A percentile compares a stretch with the other conserved stretches of the same genome.
These are phyloP conservation scores for Tulasnella sp. DNA, from an alignment of 768 basidiomycete genomes.

Conservation along the genomic window DNA sequence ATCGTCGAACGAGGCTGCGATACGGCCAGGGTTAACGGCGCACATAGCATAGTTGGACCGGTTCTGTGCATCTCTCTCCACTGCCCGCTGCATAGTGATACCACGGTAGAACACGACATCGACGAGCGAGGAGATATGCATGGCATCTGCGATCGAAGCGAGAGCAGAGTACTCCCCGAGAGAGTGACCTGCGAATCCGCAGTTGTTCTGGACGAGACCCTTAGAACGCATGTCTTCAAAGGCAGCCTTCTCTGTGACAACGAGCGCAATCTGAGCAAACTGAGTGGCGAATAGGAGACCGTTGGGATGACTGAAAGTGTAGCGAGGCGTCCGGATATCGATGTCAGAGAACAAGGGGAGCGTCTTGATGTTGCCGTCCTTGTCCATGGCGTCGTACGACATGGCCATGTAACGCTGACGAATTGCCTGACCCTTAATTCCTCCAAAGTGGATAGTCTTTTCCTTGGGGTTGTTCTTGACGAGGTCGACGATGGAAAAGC, in stretches of 20 bases:
- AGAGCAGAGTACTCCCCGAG: constrained; percentile 97
- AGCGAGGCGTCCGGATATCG: constrained; percentile 84
- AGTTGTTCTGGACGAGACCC: constrained; percentile 85
- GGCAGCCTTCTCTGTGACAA: constrained; percentile 95
- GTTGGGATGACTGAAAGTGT: constrained; percentile 95
- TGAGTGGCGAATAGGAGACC: constrained; percentile 96
- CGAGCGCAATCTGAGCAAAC: constrained; percentile 96
- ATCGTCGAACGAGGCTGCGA: constrained; percentile 90
- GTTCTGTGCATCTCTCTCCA: constrained; percentile 87
- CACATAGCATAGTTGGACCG: constrained; percentile 98
- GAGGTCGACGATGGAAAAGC: constrained; percentile 91
- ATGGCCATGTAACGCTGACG: constrained; percentile 99
- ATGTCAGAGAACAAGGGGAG: constrained; percentile 95
- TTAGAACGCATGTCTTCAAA: constrained; percentile 98
- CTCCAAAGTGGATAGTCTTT: constrained; percentile 98
- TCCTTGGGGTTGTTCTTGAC: constrained; percentile 98
- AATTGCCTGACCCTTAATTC: constrained; percentile 96
- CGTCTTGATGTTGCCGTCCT: constrained; percentile 91
- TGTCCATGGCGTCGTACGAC: constrained; percentile 95
- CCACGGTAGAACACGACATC: constrained; percentile 99
- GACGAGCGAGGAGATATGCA: constrained; percentile 88
- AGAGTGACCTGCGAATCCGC: constrained; percentile 95
- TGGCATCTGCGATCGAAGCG: constrained; percentile 93
- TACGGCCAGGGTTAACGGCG: constrained; percentile 94
- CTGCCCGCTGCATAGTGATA: constrained; percentile 99